These are phyloP conservation scores for Myriosclerotinia duriaeana DNA, from an alignment of 2,329 filamentous ascomycete genomes.

Conservation along the genomic window DNA sequence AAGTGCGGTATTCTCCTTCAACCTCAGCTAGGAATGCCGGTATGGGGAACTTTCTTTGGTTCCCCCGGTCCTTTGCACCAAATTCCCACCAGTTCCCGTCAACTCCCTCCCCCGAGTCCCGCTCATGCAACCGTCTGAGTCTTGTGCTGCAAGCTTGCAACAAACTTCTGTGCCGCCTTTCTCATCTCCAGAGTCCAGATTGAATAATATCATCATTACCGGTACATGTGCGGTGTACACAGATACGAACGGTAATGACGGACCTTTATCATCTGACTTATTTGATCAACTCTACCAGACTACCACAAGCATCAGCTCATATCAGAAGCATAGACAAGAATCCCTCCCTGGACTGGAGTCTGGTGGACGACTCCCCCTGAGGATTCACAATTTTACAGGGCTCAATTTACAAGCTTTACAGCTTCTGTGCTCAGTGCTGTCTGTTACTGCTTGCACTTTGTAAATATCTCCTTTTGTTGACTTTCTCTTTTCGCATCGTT, in stretches of 20 bases:
- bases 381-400: constrained; percentile 6
- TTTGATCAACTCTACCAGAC: neutral
- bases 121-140: neutral
- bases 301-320: neutral
- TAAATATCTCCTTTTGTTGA: neutral
- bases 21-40: neutral
- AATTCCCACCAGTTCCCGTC: neutral
- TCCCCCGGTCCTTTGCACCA: neutral
- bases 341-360: neutral
- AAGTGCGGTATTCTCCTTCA: too few relatives aligned
- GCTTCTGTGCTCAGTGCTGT: neutral
- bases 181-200: neutral
- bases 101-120: neutral
- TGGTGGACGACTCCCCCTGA: neutral
- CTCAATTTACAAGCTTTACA: neutral
- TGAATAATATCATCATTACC: neutral
- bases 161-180: constrained; percentile 1
- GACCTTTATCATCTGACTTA: neutral
- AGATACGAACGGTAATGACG: neutral
- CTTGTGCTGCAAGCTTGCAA: too few relatives aligned
- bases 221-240: neutral
- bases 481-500: constrained; percentile 3
- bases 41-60: neutral
- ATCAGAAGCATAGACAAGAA: constrained; percentile 8
- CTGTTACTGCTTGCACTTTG: neutral